Evolutionary conservation across 2,329 filamentous ascomycete genomes (phyloP).

Genomic region (Scedosporium dehoogii): DNA sequence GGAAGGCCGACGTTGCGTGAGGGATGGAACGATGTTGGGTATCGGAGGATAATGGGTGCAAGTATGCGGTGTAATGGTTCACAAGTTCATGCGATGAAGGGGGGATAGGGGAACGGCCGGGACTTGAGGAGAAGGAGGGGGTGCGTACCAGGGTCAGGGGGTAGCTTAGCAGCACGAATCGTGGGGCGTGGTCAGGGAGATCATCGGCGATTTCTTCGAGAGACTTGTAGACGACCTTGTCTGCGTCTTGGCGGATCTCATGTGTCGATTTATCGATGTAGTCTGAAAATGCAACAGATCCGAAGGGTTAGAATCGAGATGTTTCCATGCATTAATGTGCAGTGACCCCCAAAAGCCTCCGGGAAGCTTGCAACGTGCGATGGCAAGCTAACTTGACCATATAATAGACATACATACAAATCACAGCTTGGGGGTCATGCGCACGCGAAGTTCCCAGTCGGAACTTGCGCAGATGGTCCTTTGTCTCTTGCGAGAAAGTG

Average conservation of each 20-base stretch:
- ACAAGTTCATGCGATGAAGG: neutral
- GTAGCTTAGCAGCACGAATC: slow-evolving; percentile 85
- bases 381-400: neutral
- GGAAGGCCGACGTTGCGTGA: neutral
- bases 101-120: neutral
- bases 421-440: slow-evolving; percentile 79
- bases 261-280: slow-evolving; percentile 64
- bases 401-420: slow-evolving; percentile 59
- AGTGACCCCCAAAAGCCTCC: neutral
- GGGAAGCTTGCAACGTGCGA: neutral
- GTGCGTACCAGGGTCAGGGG: slow-evolving; percentile 68
- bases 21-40: neutral
- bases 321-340: neutral
- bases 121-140: neutral
- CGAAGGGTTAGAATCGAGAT: neutral
- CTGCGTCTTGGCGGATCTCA: slow-evolving; percentile 78
- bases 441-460: slow-evolving; percentile 81
- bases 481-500: slow-evolving; percentile 85
- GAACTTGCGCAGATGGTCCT: slow-evolving; percentile 87
- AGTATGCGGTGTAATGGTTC: neutral
- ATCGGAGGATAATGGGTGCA: neutral
- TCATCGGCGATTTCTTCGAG: slow-evolving; percentile 78
- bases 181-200: slow-evolving; percentile 82
- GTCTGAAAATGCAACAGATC: neutral
- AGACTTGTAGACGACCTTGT: slow-evolving; percentile 66